Base-by-base conservation (phyloP, 1,139 yeast species). In the Yamadazyma atmosphaerica region DNA sequence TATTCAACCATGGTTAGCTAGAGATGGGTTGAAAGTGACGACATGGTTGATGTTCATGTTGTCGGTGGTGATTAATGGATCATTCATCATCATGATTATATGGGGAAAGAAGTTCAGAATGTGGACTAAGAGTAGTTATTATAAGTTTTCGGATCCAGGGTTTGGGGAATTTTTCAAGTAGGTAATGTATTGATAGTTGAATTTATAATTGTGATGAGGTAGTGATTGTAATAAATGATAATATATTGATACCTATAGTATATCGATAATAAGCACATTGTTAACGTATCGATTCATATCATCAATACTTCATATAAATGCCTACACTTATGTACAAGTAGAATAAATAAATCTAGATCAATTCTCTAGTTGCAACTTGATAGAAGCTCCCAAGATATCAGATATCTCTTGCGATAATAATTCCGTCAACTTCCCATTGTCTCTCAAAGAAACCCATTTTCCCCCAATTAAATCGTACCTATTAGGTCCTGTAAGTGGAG, bases 401-500 rank as follows among this genome's bases (percentile, higher is more conserved):
- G 64, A 55, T 29, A 83, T 59, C 53, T 83, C 89, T 11, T 55
- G 45, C 35, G 66, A 60, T 34, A 83, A 56, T 16, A 79, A 53
- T 15, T 72, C 75, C 4, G 76, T 62, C 47, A 83, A 64, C 32
- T 63, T 61, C 8, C 68, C 54, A 24, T 74, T 69, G 49, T 83
- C 86, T 51, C 88, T 65, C 39, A 83, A 61, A 2, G 84, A 78
- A 18, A 75, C 57, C 90, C 90, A 83, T 40, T 65, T 63, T 4
- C 81, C 80, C 23, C 69, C 62, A 33, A 79, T 66, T 49, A 72
- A 68, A 55, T 83, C 89, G 54, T 77, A 68, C 41, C 78, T 53
- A 55, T 87, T 86, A 10, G 98, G 98, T 0, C 98, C 98, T n/a
- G 94, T 85, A 4, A 86, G 55, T 0, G 98, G 98, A 29, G 95